Base-by-base conservation (phyloP, 257 asterid genomes). In the Linderniella brevidens region DNA sequence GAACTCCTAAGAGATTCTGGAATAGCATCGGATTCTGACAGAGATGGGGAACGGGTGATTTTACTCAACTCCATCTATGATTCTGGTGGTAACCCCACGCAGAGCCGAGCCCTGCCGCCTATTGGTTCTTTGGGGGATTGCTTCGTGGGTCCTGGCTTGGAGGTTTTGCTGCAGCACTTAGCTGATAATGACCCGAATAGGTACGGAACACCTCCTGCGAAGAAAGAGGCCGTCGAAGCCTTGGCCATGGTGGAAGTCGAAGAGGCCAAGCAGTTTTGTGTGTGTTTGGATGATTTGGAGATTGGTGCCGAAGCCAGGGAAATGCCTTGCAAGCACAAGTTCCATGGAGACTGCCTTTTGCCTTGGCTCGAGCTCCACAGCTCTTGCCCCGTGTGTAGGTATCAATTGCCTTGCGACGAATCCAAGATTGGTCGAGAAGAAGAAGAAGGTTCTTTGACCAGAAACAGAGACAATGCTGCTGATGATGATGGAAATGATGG, bases 311-410 rank as follows among this genome's bases (percentile, higher is more conserved):
- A 69, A 46, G 95, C 73, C 8, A 84, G 69, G 62, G 75, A 77
- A 70, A 71, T 84, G 82, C 95, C 95, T 8, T 84, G 95, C 59
- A 76, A 68, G 44, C 95, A 84, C 53, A 80, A 61, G 71, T 85
- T 85, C 51, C 95, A 85, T 19, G 36, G 58, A 35, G 65, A 44
- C 4, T 80, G 95, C 59, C 80, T 85, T 54, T 46, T 85, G 49
- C 95, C 95, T 0, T 85, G 95, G 95, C 67, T 85, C 35, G 80
- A 80, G 68, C 87, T 80, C 48, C 95, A 85, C 54, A 85, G 95
- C 55, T 78, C 95, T 11, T 85, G 93, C 55, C 95, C 95, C 15
- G 63, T 78, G 14, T 80, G 95, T 52, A 66, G 95, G 67, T 55
- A 65, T 53, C 93, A 78, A 56, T 68, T 85, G 47, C 92, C 93